These are phyloP conservation scores for Holtermannia corniformis DNA, from an alignment of 768 basidiomycete species.

Conservation along the genomic window DNA sequence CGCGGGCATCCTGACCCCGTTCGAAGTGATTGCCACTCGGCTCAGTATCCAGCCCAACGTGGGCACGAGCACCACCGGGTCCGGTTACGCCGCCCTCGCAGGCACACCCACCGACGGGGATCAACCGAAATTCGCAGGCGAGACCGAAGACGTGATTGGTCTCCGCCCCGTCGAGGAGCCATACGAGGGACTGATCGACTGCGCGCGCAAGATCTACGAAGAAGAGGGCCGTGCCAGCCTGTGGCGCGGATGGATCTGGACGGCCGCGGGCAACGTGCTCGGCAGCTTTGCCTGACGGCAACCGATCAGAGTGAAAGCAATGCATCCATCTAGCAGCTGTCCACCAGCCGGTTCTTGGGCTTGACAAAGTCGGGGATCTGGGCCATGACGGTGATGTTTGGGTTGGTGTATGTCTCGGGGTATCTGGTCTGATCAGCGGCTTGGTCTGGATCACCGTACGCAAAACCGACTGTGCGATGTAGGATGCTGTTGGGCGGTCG, in stretches of 20 bases:
- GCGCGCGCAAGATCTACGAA: constrained; percentile 34
- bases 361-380: constrained; percentile 16
- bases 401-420: constrained; percentile 30
- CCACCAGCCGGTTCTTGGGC: constrained; percentile 31
- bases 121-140: constrained; percentile 36
- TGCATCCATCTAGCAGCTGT: constrained; percentile 20
- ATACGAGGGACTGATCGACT: constrained; percentile 37
- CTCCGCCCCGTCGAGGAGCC: constrained; percentile 39
- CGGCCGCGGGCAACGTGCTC: constrained; percentile 31
- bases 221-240: constrained; percentile 37
- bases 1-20: constrained; percentile 33
- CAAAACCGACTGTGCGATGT: constrained; percentile 48
- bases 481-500: constrained; percentile 66
- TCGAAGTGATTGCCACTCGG: constrained; percentile 38
- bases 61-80: background rate
- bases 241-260: constrained; percentile 41
- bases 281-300: constrained; percentile 16
- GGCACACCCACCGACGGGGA: constrained; percentile 14
- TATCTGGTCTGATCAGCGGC: constrained; percentile 5
- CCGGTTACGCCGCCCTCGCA: constrained; percentile 5
- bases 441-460: background rate
- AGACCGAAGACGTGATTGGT: constrained; percentile 40
- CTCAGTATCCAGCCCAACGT: constrained; percentile 36
- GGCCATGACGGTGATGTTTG: constrained; percentile 30
- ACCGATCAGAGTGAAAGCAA: too few relatives aligned